Evolutionary conservation across 805 yeast genomes (phyloP), one percentile per base, ranked within the genome.

Genomic region (Candida taoyuanica): DNA sequence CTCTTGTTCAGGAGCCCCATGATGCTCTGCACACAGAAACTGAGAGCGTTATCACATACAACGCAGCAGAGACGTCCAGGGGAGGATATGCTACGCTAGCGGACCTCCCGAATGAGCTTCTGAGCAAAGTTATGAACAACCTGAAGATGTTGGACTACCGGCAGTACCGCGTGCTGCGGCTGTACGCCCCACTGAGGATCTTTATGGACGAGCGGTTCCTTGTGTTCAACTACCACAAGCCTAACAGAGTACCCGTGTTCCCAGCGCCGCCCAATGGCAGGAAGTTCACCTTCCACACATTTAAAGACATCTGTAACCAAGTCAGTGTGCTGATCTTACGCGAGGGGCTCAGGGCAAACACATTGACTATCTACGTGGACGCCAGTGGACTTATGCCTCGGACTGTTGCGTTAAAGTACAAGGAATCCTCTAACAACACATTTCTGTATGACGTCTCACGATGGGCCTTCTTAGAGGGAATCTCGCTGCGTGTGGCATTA

Each of bases 71-170:
- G 25, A 21, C 7, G 25, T 7, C 17, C 17, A n/a, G 16, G 11
- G 31, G 31, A 28, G 31, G 16, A 28, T 17, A 28, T 12, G 8
- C 34, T 16, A 26, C 20, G 3, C 19, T 36, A 12, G 31, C 34
- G 2, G 31, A 33, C 17, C 31, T 44, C 14, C 48, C 48, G 14
- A 18, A 19, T 7, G 48, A 44, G 33, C 17, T 43, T 13, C 6
- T 44, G 17, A n/a, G 5, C 6, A 8, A 29, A 18, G 27, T 40
- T 17, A 13, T 44, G 2, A 18, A 30, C 11, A 16, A 33, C 11
- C 19, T 30, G 3, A 14, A 29, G 11, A 14, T 20, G 5, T 7
- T 44, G 11, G 34, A 36, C n/a, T 44, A 44, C 31, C 8, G 27
- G 18, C 23, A 14, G 24, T 44, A 38, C 29, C 21, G 45, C 8